These are phyloP conservation scores for Penicillium brasilianum DNA, from an alignment of 2,329 filamentous ascomycete species.

Conservation along the genomic window DNA sequence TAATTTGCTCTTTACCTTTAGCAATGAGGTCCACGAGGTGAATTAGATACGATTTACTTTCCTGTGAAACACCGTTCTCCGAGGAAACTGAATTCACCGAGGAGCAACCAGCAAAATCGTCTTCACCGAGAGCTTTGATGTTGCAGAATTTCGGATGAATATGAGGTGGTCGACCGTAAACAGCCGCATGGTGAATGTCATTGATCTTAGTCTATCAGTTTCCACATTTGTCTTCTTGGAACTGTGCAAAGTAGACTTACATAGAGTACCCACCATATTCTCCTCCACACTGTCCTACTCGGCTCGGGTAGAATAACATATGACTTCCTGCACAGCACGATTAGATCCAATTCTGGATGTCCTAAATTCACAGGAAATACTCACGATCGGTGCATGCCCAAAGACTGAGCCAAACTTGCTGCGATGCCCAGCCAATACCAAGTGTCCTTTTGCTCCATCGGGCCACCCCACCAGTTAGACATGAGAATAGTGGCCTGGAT, in stretches of 20 bases:
- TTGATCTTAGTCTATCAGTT: not conserved
- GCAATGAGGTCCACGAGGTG: not conserved
- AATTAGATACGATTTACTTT: not conserved
- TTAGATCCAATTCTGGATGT: not conserved
- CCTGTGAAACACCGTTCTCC: not conserved
- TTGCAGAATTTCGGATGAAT: not conserved
- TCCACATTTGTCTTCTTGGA: not conserved
- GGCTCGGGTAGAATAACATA: not conserved
- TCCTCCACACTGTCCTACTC: not conserved
- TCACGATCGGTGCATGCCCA: not conserved
- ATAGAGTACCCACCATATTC: not conserved
- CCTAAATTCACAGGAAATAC: not conserved
- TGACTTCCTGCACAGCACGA: not conserved
- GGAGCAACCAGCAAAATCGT: not conserved
- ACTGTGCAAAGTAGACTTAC: not conserved
- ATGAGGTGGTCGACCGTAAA: slow-evolving; percentile 1
- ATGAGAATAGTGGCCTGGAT: not conserved
- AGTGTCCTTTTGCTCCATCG: not conserved
- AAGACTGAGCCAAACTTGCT: not conserved
- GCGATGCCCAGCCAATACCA: not conserved
- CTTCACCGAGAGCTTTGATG: not conserved
- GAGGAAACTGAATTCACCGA: not conserved
- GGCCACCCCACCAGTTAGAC: slow-evolving; percentile 1
- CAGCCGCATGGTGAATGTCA: not conserved
- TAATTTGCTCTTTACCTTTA: not conserved